phyloP scores from a whole-genome alignment of 2,329 filamentous ascomycete genomes.

The Rutstroemia sp. region DNA sequence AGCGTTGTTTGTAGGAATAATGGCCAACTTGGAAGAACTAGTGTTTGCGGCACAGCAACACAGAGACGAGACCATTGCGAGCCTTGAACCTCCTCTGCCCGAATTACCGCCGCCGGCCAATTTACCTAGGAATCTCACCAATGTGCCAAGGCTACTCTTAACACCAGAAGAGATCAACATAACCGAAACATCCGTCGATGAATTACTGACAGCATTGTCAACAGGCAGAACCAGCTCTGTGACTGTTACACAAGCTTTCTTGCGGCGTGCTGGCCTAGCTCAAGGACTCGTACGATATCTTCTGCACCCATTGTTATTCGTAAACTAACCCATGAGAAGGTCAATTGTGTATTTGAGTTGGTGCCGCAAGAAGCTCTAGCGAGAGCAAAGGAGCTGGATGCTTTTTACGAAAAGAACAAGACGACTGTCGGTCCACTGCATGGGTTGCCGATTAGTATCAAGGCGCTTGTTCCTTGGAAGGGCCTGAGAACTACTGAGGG shows the following conservation, averaged over 20 bases:
- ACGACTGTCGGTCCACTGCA: too few species aligned
- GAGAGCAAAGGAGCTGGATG: too few species aligned
- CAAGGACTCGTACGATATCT: conserved; percentile 34
- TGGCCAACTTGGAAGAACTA: too few species aligned
- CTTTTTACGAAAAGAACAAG: too few species aligned
- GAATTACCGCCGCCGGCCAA: neutral
- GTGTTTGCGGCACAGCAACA: neutral
- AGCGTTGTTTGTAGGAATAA: too few species aligned
- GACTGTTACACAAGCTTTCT: conserved; percentile 37
- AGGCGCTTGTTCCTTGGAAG: too few species aligned
- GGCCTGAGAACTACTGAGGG: too few species aligned
- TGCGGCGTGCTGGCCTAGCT: conserved; percentile 39
- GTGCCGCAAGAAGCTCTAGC: too few species aligned
- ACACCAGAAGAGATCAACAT: conserved; percentile 12
- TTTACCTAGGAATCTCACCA: neutral
- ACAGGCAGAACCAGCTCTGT: conserved; percentile 16
- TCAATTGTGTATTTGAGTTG: too few species aligned
- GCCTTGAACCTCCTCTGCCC: neutral
- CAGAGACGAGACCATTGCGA: neutral
- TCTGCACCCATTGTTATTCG: too few species aligned
- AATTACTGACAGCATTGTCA: conserved; percentile 16
- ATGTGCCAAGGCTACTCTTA: neutral
- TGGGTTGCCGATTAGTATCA: too few species aligned
- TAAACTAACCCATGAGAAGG: too few species aligned
- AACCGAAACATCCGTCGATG: conserved; percentile 20